phyloP scores from a whole-genome alignment of 768 basidiomycete genomes.

The Mycena albidolilacea region DNA sequence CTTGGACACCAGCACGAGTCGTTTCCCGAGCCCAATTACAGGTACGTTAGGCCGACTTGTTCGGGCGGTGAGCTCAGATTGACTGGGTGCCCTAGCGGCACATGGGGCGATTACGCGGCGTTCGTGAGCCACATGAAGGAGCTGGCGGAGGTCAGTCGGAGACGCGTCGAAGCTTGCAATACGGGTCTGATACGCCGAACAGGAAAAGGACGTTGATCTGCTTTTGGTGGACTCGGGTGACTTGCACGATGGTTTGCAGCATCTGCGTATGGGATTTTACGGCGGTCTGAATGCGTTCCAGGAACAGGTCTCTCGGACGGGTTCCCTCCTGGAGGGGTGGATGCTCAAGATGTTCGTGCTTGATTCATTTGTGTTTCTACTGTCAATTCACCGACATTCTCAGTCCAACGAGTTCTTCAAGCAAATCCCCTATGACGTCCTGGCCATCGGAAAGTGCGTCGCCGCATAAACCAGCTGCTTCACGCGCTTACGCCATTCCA shows the following conservation, averaged over 20 bases:
- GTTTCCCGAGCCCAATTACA: constrained; percentile 85
- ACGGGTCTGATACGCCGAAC: constrained; percentile 3
- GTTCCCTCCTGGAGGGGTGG: constrained; percentile 76
- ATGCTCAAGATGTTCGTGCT: constrained; percentile 75
- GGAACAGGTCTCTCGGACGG: constrained; percentile 87
- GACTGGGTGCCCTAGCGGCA: constrained; percentile 53
- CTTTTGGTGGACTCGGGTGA: constrained; percentile 87
- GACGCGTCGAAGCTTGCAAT: background rate
- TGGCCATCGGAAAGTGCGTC: constrained; percentile 88
- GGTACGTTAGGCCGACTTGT: constrained; percentile 7
- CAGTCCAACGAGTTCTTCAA: constrained; percentile 84
- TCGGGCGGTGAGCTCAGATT: background rate
- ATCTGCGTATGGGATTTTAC: background rate
- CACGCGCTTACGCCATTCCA: constrained; percentile 41
- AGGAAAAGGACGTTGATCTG: constrained; percentile 82
- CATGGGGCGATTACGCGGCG: constrained; percentile 85
- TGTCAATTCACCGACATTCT: constrained; percentile 5
- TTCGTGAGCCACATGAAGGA: constrained; percentile 88
- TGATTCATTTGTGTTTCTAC: background rate
- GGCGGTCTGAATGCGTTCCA: constrained; percentile 40
- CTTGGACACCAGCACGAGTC: constrained; percentile 85
- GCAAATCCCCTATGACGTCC: constrained; percentile 83
- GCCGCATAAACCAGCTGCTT: background rate
- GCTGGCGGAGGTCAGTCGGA: constrained; percentile 61
- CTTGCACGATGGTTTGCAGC: constrained; percentile 72